These are phyloP conservation scores for Penicillium macrosclerotiorum DNA, from an alignment of 495 filamentous ascomycete genomes.

Conservation along the genomic window DNA sequence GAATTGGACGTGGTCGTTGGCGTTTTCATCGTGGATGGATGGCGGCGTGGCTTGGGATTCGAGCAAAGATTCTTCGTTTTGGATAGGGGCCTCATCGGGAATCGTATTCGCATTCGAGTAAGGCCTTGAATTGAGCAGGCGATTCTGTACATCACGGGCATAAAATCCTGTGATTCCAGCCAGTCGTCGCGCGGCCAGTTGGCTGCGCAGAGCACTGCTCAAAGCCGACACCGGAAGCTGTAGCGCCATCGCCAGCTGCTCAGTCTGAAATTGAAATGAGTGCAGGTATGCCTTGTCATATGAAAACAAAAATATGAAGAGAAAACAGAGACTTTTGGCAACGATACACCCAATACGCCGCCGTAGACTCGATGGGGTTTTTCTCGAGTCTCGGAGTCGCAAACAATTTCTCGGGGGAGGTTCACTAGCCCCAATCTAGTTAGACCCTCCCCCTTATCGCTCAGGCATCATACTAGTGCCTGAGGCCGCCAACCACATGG, in stretches of 20 bases:
- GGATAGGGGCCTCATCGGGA: background rate
- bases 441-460: slow-evolving; percentile 8
- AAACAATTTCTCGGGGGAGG: slow-evolving; percentile 19
- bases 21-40: background rate
- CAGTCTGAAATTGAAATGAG: background rate
- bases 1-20: background rate
- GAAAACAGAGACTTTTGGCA: too few species aligned
- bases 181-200: slow-evolving; percentile 16
- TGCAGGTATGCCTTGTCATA: background rate
- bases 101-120: background rate
- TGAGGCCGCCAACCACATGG: slow-evolving; percentile 12
- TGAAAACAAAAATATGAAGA: too few species aligned
- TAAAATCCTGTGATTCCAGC: slow-evolving; percentile 1
- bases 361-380: background rate
- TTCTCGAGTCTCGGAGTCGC: slow-evolving; percentile 8
- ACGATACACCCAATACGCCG: too few species aligned
- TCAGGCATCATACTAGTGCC: slow-evolving; percentile 7
- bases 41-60: background rate
- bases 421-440: slow-evolving; percentile 8
- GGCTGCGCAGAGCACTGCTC: slow-evolving; percentile 27
- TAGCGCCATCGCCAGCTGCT: slow-evolving; percentile 12
- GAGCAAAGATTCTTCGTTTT: background rate
- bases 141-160: background rate
- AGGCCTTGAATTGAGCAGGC: slow-evolving; percentile 1
- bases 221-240: slow-evolving; percentile 16